Conservation (phyloP, 1,139 yeast genomes). For the Taphrina communis region DNA sequence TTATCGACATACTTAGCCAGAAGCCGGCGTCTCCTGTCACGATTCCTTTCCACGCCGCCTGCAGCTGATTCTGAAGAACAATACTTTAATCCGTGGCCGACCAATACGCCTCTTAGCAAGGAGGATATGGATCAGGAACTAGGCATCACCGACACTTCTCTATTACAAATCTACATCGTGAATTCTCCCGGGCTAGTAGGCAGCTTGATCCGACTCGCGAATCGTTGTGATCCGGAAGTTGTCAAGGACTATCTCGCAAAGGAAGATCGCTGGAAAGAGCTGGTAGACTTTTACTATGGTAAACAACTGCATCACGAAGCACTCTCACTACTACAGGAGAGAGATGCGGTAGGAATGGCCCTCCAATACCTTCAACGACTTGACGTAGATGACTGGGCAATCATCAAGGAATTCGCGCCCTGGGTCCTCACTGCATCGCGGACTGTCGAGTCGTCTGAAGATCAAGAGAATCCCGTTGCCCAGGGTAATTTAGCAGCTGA, state of each 20-base stretch:
- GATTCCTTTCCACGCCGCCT: conserved; percentile 25
- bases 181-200: conserved; percentile 77
- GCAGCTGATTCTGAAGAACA: conserved; percentile 16
- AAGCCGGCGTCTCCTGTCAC: conserved; percentile 20
- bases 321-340: conserved; percentile 59
- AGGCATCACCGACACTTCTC: conserved; percentile 72
- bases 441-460: conserved; percentile 43
- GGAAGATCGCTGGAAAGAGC: conserved; percentile 64
- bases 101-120: conserved; percentile 44
- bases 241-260: conserved; percentile 65
- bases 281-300: conserved; percentile 78
- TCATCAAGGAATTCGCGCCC: conserved; percentile 65
- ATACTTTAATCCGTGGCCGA: conserved; percentile 23
- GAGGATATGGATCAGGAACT: conserved; percentile 54
- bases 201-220: conserved; percentile 76
- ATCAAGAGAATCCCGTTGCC: conserved; percentile 54
- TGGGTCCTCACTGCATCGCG: conserved; percentile 51
- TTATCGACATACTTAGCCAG: conserved; percentile 35
- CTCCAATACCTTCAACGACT: conserved; percentile 71
- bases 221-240: conserved; percentile 69
- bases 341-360: conserved; percentile 49
- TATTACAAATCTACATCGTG: conserved; percentile 74
- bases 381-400: conserved; percentile 58
- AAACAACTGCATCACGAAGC: conserved; percentile 71
- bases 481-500: not conserved